These are phyloP conservation scores for Oryza australiensis DNA, from an alignment of 176 grass and related monocot genomes.

Conservation along the genomic window DNA sequence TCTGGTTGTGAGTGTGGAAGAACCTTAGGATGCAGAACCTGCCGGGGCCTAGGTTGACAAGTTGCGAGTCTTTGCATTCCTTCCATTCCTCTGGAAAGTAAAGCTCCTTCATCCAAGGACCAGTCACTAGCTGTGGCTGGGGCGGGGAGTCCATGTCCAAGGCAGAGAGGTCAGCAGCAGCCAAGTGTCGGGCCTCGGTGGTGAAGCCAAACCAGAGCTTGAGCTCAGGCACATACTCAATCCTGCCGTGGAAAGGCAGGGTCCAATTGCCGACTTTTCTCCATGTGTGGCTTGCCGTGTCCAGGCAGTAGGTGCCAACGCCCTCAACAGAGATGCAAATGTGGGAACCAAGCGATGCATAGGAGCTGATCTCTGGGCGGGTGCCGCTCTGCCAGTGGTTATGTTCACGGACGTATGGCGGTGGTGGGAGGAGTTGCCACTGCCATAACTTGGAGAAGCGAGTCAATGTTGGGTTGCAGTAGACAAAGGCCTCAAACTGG, in stretches of 20 bases:
- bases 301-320: background rate
- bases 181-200: too few species aligned
- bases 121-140: too few species aligned
- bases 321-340: background rate
- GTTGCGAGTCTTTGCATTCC: too few species aligned
- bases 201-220: background rate
- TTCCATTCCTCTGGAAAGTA: too few species aligned
- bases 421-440: background rate
- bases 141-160: too few species aligned
- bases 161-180: too few species aligned
- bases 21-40: too few species aligned
- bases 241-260: background rate
- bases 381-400: background rate
- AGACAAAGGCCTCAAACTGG: constrained; percentile 9
- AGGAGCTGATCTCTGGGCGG: background rate
- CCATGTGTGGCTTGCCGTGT: background rate
- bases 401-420: background rate
- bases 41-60: too few species aligned
- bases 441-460: background rate
- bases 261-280: background rate
- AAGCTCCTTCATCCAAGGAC: too few species aligned
- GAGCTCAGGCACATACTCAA: background rate
- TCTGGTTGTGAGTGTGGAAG: too few species aligned
- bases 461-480: background rate
- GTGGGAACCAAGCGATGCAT: background rate